Percentiles rank a stretch among this genome's conserved stretches.
These are phyloP conservation scores for Pseudoscleropodium purum DNA, from an alignment of 225 moss, liverwort and hornwort species.

Conservation along the genomic window DNA sequence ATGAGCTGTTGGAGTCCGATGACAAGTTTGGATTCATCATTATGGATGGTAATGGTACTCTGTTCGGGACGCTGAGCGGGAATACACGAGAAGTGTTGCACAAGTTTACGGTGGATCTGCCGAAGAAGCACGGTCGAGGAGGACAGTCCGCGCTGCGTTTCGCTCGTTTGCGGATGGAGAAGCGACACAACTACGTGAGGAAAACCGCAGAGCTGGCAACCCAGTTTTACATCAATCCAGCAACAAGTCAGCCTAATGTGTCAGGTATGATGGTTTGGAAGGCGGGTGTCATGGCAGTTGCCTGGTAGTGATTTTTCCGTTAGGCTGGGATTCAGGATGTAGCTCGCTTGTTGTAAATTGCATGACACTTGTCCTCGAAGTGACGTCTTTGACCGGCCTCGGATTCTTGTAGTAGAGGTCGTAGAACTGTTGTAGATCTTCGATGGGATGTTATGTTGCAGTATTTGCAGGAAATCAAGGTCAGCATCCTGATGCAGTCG, in stretches of 20 bases:
- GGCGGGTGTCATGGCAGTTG: background rate
- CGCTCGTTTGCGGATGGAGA: conserved; percentile 89
- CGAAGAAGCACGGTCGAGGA: conserved; percentile 96
- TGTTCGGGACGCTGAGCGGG: conserved; percentile 87
- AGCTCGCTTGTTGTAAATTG: background rate
- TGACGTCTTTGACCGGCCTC: background rate
- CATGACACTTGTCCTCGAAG: background rate
- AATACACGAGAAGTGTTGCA: conserved; percentile 89
- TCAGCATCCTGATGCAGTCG: background rate
- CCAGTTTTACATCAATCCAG: conserved; percentile 85
- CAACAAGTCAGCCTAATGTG: conserved; percentile 92
- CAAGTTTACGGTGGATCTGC: conserved; percentile 93
- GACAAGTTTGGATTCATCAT: conserved; percentile 97
- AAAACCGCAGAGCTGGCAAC: conserved; percentile 89
- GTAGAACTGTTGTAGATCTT: background rate
- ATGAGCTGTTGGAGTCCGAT: conserved; percentile 86
- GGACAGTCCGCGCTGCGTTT: conserved; percentile 91
- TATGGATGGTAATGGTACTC: conserved; percentile 92
- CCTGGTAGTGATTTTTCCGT: background rate
- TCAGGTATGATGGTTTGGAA: conserved; percentile 19
- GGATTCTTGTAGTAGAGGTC: background rate
- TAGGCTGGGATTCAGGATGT: background rate
- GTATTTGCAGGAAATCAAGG: background rate
- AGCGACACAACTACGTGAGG: conserved; percentile 95
- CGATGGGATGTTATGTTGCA: background rate